A percentile compares a stretch with the other conserved stretches of the same genome.
phyloP scores from a whole-genome alignment of 805 yeast genomes.

The Yarrowia hollandica region DNA sequence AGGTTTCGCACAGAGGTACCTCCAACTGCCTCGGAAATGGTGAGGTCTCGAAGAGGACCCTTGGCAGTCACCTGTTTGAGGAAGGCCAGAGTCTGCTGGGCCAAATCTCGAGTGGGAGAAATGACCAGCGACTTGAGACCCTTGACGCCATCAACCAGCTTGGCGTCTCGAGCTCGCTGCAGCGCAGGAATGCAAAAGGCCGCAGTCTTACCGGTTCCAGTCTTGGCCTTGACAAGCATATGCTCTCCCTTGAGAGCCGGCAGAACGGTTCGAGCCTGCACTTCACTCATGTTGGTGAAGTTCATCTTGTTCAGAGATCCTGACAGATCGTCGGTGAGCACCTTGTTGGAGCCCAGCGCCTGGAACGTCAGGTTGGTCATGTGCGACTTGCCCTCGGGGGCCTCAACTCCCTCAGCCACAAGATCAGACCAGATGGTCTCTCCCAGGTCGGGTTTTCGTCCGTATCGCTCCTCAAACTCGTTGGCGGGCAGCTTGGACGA shows the following conservation, averaged over 20 bases:
- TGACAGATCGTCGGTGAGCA: slow-evolving; percentile 11
- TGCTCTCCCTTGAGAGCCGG: slow-evolving; percentile 79
- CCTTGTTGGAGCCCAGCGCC: slow-evolving; percentile 1
- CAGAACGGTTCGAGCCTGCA: slow-evolving; percentile 43
- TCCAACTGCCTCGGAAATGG: slow-evolving; percentile 63
- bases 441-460: background rate
- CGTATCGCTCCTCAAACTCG: slow-evolving; percentile 13
- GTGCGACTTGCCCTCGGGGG: slow-evolving; percentile 21
- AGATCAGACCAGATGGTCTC: slow-evolving; percentile 25
- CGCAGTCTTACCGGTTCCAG: slow-evolving; percentile 94
- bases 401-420: background rate
- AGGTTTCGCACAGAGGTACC: slow-evolving; percentile 48
- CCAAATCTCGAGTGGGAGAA: slow-evolving; percentile 91
- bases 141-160: slow-evolving; percentile 39
- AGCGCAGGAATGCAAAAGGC: slow-evolving; percentile 83
- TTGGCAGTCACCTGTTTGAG: slow-evolving; percentile 49
- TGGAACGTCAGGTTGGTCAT: slow-evolving; percentile 28
- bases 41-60: slow-evolving; percentile 41
- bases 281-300: slow-evolving; percentile 41
- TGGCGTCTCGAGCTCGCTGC: slow-evolving; percentile 52
- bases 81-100: slow-evolving; percentile 74
- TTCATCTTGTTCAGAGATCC: slow-evolving; percentile 22
- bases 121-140: slow-evolving; percentile 64
- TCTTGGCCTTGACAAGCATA: slow-evolving; percentile 83
- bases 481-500: slow-evolving; percentile 2